Evolutionary conservation across 2,329 filamentous ascomycete genomes (phyloP).

Genomic region (Verticillium nubilum): DNA sequence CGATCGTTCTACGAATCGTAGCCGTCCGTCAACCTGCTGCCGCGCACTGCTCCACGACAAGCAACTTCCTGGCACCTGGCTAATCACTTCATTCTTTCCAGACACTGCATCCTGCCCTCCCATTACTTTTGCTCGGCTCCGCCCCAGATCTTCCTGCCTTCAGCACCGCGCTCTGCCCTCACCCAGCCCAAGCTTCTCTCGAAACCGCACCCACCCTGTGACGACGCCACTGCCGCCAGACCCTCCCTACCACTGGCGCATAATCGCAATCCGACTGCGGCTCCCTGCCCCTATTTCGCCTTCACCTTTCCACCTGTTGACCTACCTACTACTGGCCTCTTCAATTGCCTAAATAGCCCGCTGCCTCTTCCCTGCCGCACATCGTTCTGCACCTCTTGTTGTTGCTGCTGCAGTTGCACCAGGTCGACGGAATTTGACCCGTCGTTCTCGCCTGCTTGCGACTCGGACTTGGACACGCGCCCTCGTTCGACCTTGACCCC

Average conservation of each 20-base stretch:
- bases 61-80: not conserved
- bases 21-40: not conserved
- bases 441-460: not conserved
- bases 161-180: not conserved
- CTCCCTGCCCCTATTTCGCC: not conserved
- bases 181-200: not conserved
- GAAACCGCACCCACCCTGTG: not conserved
- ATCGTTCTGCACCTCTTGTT: not conserved
- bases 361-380: not conserved
- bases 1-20: not conserved
- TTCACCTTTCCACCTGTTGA: not conserved
- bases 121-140: not conserved
- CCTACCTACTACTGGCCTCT: not conserved
- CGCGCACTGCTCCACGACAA: not conserved
- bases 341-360: not conserved
- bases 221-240: not conserved
- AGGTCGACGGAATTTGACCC: not conserved
- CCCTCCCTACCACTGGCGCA: not conserved
- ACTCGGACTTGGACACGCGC: not conserved
- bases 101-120: not conserved
- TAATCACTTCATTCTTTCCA: not conserved
- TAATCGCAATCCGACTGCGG: not conserved
- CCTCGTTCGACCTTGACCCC: not conserved
- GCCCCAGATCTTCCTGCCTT: not conserved
- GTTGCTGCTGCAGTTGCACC: not conserved